Base-by-base conservation (phyloP, 1,284 basidiomycete species). In the Agroathelia rolfsii region DNA sequence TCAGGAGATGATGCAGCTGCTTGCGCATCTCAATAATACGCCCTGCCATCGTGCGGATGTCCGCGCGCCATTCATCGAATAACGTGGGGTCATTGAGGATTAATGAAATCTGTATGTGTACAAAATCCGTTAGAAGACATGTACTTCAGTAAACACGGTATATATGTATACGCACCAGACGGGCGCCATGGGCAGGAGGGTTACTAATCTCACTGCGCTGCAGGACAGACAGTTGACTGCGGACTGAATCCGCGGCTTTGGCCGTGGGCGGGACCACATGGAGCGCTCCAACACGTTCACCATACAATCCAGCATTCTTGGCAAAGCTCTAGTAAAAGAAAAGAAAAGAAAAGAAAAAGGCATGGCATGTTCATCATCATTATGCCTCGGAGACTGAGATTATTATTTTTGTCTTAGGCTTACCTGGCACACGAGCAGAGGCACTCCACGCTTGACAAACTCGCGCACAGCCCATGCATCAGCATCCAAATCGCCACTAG, bases 251-350 rank as follows among this genome's bases (percentile, higher is more conserved):
- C n/a, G 78, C 79, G 11, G 78, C 69, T 28, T 85, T 80, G 50
- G 60, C 59, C 43, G 61, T 62, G 25, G 64, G 53, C 3, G 72
- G 62, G 22, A 92, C 70, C 32, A 93, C 54, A 55, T 90, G 85
- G 47, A 95, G 61, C 21, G 84, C 85, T 14, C 90, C 89, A 35
- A 89, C 72, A 20, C 90, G 83, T 59, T 93, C 86, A 31, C 88
- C 84, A 52, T 96, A 96, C 54, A 96, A 53, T 5, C 93, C 93
- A 7, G 90, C 89, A 50, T 95, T 95, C 72, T 96, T 95, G 22
- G 92, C 89, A 58, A 93, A 95, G 54, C 83, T 88, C 82, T 94
- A 64, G 24, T 22, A 13, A 12, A 18, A 11, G 23, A 19, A 25
- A 18, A 30, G 26, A 21, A 20, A 25, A 11, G 28, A 28, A 12